phyloP scores from a whole-genome alignment of 495 filamentous ascomycete species.

The Viridothelium virens region DNA sequence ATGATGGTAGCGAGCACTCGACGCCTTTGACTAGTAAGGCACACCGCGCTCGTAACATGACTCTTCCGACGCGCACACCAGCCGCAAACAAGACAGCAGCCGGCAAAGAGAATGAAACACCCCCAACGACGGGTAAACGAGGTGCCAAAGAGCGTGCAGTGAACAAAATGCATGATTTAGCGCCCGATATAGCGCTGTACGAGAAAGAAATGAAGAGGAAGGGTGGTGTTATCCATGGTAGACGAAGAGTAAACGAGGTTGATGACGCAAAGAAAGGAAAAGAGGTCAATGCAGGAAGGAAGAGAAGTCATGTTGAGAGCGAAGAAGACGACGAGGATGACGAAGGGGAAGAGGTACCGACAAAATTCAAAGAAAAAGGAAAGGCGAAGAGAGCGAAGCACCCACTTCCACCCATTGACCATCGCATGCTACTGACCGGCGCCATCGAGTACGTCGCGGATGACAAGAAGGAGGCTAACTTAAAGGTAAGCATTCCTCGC shows the following conservation, averaged over 20 bases:
- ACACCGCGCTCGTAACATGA: conserved; percentile 2
- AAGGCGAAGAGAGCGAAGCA: conserved; percentile 51
- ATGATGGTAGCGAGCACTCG: background rate
- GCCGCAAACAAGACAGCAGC: conserved; percentile 31
- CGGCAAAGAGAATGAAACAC: conserved; percentile 83
- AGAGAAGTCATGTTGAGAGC: conserved; percentile 49
- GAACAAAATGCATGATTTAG: conserved; percentile 64
- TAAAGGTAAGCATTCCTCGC: conserved; percentile 54
- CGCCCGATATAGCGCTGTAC: conserved; percentile 76
- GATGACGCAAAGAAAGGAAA: conserved; percentile 23
- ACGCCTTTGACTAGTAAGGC: conserved; percentile 19
- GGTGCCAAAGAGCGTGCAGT: conserved; percentile 79
- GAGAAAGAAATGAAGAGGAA: conserved; percentile 89
- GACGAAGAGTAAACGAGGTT: conserved; percentile 45
- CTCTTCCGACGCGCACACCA: conserved; percentile 38
- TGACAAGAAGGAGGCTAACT: conserved; percentile 61
- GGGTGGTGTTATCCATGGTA: conserved; percentile 74
- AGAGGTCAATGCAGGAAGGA: conserved; percentile 32
- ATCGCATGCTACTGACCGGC: conserved; percentile 69
- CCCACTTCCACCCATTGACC: conserved; percentile 46
- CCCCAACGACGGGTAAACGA: conserved; percentile 66
- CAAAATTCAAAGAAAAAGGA: conserved; percentile 41
- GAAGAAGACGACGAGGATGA: conserved; percentile 50
- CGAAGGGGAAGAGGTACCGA: conserved; percentile 28
- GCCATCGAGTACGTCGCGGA: conserved; percentile 69